These are phyloP conservation scores for Amanita exitialis DNA, from an alignment of 768 basidiomycete genomes.

Conservation along the genomic window DNA sequence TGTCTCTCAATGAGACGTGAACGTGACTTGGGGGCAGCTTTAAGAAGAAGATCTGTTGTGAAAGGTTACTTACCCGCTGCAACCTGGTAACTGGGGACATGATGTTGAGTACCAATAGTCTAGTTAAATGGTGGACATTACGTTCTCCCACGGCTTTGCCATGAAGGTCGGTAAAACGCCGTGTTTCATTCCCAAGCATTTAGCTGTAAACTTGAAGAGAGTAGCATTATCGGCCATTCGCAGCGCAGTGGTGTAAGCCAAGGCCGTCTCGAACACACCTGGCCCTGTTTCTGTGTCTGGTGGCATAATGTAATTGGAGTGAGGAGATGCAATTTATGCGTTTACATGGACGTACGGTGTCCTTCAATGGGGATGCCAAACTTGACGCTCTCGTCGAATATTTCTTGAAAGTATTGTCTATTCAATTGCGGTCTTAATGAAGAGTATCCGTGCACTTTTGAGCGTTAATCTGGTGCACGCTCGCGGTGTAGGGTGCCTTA, in stretches of 20 bases:
- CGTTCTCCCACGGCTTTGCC: slow-evolving; percentile 95
- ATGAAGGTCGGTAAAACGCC: slow-evolving; percentile 93
- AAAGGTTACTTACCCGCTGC: slow-evolving; percentile 61
- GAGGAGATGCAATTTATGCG: not conserved
- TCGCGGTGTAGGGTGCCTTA: slow-evolving; percentile 28
- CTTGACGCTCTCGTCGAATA: slow-evolving; percentile 64
- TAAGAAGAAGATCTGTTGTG: not conserved
- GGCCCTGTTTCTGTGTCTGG: slow-evolving; percentile 90
- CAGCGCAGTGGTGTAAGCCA: slow-evolving; percentile 71
- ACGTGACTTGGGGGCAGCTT: slow-evolving; percentile 50
- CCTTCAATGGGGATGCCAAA: slow-evolving; percentile 83
- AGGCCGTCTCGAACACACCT: slow-evolving; percentile 79
- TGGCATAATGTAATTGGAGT: not conserved
- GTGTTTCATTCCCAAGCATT: slow-evolving; percentile 84
- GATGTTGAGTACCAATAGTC: not conserved
- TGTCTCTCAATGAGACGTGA: slow-evolving; percentile 78
- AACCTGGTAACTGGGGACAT: slow-evolving; percentile 71
- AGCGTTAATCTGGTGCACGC: not conserved
- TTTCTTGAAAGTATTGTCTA: slow-evolving; percentile 77
- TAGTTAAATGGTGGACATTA: slow-evolving; percentile 26
- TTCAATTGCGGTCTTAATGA: slow-evolving; percentile 86
- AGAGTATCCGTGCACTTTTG: slow-evolving; percentile 92
- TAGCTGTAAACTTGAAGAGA: slow-evolving; percentile 87
- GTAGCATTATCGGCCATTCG: slow-evolving; percentile 89
- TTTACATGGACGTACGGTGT: slow-evolving; percentile 47